These are phyloP conservation scores for Phytophthora tentaculata DNA, from an alignment of 352 stramenopile species.

Conservation along the genomic window DNA sequence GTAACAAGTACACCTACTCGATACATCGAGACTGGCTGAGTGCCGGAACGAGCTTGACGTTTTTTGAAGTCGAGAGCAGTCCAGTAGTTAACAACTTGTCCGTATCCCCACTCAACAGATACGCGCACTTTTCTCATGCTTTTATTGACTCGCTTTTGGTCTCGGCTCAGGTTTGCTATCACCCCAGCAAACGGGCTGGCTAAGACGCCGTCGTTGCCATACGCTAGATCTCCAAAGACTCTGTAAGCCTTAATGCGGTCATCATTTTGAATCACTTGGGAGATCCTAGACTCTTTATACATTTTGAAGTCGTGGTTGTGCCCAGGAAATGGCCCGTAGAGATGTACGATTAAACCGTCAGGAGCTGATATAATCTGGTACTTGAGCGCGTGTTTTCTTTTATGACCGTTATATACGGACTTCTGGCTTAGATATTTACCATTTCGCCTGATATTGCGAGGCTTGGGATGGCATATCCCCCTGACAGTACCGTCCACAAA, in stretches of 20 bases:
- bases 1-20: conserved; percentile 5
- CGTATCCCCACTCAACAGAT: conserved; percentile 4
- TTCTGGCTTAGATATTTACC: conserved; percentile 17
- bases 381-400: conserved; percentile 32
- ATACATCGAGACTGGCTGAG: conserved; percentile 3
- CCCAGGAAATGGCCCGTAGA: neutral
- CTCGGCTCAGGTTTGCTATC: neutral
- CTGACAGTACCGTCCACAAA: conserved; percentile 32
- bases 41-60: neutral
- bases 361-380: conserved; percentile 26
- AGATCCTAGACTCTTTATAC: neutral
- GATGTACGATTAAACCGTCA: conserved; percentile 25
- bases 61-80: conserved; percentile 5
- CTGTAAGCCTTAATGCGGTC: neutral
- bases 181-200: neutral
- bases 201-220: neutral
- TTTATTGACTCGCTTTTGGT: neutral
- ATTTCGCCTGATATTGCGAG: neutral
- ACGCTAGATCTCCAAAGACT: neutral
- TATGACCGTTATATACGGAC: conserved; percentile 35
- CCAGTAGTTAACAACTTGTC: conserved; percentile 18
- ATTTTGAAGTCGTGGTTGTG: neutral
- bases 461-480: conserved; percentile 8
- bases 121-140: neutral
- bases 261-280: neutral